Base-by-base conservation (phyloP, 441 rosid species). In the Populus hybrid region DNA sequence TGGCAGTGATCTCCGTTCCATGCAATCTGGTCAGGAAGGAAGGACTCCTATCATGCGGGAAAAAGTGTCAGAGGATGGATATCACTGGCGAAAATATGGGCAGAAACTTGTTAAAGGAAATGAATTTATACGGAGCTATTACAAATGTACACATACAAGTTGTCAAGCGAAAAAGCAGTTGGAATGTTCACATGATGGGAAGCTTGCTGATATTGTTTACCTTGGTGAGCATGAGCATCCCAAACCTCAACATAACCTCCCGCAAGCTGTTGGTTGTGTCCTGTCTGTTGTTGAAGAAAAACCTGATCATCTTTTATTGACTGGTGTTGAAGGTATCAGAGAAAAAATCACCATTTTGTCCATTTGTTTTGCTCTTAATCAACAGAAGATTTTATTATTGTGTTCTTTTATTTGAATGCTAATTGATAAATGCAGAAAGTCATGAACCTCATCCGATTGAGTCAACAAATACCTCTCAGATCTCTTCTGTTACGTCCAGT, bases 71-170 rank as follows among this genome's bases (percentile, higher is more conserved):
- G 94, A 87, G 82, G 98, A 93, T 76, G 98, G 97, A 75, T 95
- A 86, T 82, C 89, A 88, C 80, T 95, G 98, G 98, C 82, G 97
- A 68, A 95, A 95, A 81, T 95, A 95, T 32, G 98, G 98, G 24
- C 98, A 94, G 90, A 94, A 94, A 78, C 81, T 89, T 84, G 98
- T 94, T 70, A 89, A 87, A 80, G 98, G 95, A 40, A 94, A 91
- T 84, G 98, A 91, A 84, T 91, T 90, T 80, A 79, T 94, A 4
- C 85, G 98, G 70, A 94, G 98, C 83, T 94, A 94, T 83, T 94
- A 94, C 87, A 91, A 85, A 83, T 94, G 98, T 74, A 91, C 98
- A 0, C 89, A 91, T 86, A 87, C 91, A 69, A 87, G 82, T 79
- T 94, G 98, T 79, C 90, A 63, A 83, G 97, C 88, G 38, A 95